phyloP scores from a whole-genome alignment of 345 rosid species.

The Moricandia arvensis region DNA sequence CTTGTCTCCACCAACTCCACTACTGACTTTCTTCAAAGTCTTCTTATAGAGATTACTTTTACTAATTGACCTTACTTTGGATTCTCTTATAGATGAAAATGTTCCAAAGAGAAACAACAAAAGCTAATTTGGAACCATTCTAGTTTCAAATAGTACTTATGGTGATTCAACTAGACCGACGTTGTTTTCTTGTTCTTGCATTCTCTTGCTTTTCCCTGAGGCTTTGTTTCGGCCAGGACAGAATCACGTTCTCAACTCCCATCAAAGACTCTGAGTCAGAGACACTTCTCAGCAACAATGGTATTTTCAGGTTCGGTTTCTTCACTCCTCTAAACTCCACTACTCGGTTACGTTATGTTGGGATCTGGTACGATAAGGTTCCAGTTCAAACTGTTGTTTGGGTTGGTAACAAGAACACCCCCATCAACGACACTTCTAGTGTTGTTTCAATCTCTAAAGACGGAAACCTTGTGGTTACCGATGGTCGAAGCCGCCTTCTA shows the following conservation, averaged over 20 bases:
- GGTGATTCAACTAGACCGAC: background rate
- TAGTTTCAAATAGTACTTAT: background rate
- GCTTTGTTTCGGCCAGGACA: background rate
- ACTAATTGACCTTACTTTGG: background rate
- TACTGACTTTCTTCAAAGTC: background rate
- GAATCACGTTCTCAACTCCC: background rate
- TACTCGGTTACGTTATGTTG: background rate
- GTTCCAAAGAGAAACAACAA: background rate
- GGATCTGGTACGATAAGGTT: background rate
- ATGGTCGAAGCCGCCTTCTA: background rate
- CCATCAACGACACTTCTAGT: background rate
- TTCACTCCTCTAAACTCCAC: background rate
- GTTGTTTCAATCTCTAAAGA: background rate
- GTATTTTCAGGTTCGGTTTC: background rate
- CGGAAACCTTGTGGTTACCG: background rate
- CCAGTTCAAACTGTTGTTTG: background rate
- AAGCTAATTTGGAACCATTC: background rate
- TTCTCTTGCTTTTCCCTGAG: background rate
- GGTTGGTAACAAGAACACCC: background rate
- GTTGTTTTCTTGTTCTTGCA: conserved; percentile 6
- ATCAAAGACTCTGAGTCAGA: background rate
- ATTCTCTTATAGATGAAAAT: background rate
- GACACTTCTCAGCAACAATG: background rate
- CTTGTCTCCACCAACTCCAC: background rate
- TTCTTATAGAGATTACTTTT: background rate